Conservation (phyloP, 257 asterid species). For the Vinca minor region DNA sequence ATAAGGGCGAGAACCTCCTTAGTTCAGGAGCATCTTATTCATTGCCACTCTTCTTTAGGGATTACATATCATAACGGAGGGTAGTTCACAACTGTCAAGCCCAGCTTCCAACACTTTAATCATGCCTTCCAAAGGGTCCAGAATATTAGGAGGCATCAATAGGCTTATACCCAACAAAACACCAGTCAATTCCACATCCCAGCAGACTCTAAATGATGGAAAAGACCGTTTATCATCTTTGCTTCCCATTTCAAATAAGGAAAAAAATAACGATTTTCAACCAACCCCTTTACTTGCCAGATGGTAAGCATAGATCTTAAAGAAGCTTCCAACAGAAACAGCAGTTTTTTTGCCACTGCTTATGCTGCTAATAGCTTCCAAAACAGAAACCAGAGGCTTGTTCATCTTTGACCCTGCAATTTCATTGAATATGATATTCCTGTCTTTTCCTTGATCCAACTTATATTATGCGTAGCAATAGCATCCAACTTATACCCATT, state of each 20-base stretch:
- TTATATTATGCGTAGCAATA: no score
- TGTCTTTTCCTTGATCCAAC: no score
- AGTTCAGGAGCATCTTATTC: no score
- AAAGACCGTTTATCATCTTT: not conserved
- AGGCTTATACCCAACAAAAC: not conserved
- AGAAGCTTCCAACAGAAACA: not conserved
- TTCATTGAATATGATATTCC: no score
- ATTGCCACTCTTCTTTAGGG: no score
- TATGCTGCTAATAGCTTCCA: not conserved
- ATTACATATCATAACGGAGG: no score
- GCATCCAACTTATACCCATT: no score
- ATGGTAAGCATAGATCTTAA: not conserved
- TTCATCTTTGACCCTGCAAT: no score
- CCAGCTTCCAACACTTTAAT: not conserved
- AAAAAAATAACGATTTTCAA: no score
- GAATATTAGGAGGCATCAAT: not conserved
- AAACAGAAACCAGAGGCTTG: not conserved
- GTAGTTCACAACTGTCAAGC: not conserved
- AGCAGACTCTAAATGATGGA: not conserved
- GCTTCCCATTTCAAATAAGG: not conserved
- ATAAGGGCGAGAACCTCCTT: no score
- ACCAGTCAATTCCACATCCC: not conserved
- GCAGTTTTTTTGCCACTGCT: not conserved
- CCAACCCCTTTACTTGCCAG: no score
- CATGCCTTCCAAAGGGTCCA: not conserved